These are phyloP conservation scores for Nakazawaea peltata DNA, from an alignment of 805 yeast genomes.

Conservation along the genomic window DNA sequence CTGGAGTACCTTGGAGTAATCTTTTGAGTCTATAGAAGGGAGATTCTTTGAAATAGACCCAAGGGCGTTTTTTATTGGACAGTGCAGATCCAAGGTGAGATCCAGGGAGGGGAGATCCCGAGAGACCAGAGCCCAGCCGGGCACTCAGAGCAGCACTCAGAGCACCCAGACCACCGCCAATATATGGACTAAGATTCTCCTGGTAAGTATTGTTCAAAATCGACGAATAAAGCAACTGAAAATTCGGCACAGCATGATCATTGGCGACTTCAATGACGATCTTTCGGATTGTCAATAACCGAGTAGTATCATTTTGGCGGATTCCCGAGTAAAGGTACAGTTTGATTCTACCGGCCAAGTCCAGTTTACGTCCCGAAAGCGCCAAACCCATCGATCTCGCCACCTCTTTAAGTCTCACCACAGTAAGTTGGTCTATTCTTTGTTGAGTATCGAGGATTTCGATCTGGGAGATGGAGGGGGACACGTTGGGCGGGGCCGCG, in stretches of 20 bases:
- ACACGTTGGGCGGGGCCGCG: not conserved
- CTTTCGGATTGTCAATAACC: conserved; percentile 36
- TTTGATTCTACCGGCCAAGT: conserved; percentile 45
- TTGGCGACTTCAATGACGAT: conserved; percentile 30
- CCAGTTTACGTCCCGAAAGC: conserved; percentile 52
- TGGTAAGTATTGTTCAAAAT: conserved; percentile 14
- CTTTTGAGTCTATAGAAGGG: conserved; percentile 48
- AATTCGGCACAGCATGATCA: conserved; percentile 30
- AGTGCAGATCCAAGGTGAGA: too few relatives aligned
- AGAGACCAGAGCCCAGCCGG: conserved; percentile 15
- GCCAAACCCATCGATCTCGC: conserved; percentile 42
- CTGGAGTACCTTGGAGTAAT: conserved; percentile 40
- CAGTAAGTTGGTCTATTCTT: conserved; percentile 30
- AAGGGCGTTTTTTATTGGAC: conserved; percentile 23
- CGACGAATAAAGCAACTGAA: conserved; percentile 19
- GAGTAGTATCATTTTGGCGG: conserved; percentile 29
- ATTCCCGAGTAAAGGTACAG: conserved; percentile 35
- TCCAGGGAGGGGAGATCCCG: conserved; percentile 22
- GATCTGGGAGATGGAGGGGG: conserved; percentile 14
- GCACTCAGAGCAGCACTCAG: not conserved
- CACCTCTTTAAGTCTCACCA: conserved; percentile 44
- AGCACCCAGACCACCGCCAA: not conserved
- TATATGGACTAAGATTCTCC: conserved; percentile 17
- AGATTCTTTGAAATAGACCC: conserved; percentile 41
- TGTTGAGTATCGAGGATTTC: conserved; percentile 20